Conservation (phyloP, 441 rosid species). For the Biscutella laevigata region DNA sequence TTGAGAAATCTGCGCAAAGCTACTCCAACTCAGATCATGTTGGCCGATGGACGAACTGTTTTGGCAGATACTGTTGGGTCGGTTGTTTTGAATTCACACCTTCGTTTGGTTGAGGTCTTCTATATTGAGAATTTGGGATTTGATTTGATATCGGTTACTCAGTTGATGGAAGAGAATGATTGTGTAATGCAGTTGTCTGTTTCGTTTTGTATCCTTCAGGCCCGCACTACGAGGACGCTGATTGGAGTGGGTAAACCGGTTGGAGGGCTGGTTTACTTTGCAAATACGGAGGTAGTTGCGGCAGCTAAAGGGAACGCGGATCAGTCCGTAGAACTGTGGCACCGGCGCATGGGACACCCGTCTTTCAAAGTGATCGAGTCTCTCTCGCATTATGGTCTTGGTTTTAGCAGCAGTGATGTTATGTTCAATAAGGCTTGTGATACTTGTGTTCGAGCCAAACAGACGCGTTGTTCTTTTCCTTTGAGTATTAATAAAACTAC, state of each 20-base stretch:
- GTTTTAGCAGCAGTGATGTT: not conserved
- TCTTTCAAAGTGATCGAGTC: not conserved
- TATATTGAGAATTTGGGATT: too few species aligned
- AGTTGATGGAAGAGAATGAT: not conserved
- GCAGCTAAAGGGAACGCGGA: rapidly evolving
- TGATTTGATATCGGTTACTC: not conserved
- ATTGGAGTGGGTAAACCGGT: not conserved
- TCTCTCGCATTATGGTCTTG: rapidly evolving
- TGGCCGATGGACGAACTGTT: rapidly evolving
- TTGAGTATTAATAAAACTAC: not conserved
- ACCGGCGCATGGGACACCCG: not conserved
- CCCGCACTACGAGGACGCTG: not conserved
- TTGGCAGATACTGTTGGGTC: not conserved
- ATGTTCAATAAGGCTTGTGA: not conserved
- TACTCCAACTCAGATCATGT: not conserved
- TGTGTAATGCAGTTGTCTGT: too few species aligned
- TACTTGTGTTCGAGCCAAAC: not conserved
- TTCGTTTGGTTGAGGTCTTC: not conserved
- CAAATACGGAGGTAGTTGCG: not conserved
- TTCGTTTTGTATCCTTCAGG: not conserved
- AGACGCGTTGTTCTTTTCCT: not conserved
- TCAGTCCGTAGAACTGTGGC: not conserved
- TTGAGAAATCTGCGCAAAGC: rapidly evolving
- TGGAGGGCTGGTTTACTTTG: not conserved
- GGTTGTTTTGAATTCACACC: rapidly evolving